Percentiles rank a stretch among this genome's conserved stretches.
phyloP scores from a whole-genome alignment of 2,329 filamentous ascomycete species.

The Trichoderma citrinoviride region DNA sequence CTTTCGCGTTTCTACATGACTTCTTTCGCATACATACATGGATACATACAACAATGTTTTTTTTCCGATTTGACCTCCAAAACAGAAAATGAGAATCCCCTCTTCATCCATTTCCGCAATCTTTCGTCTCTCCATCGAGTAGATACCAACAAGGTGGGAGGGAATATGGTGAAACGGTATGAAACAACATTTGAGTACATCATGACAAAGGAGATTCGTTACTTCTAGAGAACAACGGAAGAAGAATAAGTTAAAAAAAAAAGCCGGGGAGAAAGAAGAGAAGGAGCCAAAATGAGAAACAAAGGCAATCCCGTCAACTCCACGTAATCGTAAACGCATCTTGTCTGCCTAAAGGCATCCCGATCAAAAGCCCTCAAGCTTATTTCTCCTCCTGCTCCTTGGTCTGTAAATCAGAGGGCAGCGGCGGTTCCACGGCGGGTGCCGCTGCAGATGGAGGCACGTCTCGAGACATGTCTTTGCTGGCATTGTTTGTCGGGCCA shows the following conservation, averaged over 20 bases:
- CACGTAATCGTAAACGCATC: conserved; percentile 9
- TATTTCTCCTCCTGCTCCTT: conserved; percentile 20
- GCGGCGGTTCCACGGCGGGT: conserved; percentile 17
- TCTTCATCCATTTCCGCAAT: background rate
- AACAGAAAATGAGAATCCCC: background rate
- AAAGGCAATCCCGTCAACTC: conserved; percentile 8
- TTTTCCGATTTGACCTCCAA: too few relatives aligned
- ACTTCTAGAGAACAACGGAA: conserved; percentile 9
- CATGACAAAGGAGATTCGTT: conserved; percentile 19
- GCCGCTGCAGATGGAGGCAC: background rate
- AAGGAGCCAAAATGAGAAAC: background rate
- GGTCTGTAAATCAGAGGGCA: conserved; percentile 7
- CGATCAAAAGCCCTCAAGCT: background rate
- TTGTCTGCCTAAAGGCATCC: conserved; percentile 5
- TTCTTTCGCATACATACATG: background rate
- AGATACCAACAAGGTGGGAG: too few relatives aligned
- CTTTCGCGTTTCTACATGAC: background rate
- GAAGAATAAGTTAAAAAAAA: background rate
- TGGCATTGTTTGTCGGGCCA: background rate
- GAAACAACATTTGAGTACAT: conserved; percentile 1
- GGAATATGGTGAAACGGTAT: background rate
- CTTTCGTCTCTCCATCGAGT: too few relatives aligned
- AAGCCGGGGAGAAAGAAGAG: background rate
- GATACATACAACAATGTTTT: background rate
- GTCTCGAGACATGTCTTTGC: background rate